Conservation (phyloP, 495 filamentous ascomycete species). For the Penicillium ochrochloron region DNA sequence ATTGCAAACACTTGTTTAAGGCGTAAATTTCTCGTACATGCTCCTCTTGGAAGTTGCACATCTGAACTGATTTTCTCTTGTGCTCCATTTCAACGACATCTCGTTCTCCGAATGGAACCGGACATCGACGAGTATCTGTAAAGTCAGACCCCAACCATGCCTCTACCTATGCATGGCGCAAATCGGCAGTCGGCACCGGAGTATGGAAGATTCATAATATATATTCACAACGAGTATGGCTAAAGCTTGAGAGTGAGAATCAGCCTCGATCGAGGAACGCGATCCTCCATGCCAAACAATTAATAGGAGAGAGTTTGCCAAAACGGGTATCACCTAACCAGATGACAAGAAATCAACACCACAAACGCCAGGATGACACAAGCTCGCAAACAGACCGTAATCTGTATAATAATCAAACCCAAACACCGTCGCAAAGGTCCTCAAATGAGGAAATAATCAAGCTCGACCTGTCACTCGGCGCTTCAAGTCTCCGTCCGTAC, state of each 20-base stretch:
- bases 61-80: no score
- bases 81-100: not conserved
- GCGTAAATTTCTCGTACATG: no score
- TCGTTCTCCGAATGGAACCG: constrained; percentile 21
- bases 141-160: no score
- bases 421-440: not conserved
- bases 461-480: constrained; percentile 15
- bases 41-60: no score
- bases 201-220: constrained; percentile 5
- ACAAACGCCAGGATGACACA: constrained; percentile 6
- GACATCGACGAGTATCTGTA: not conserved
- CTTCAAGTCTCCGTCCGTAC: constrained; percentile 22
- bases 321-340: constrained; percentile 7
- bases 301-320: not conserved
- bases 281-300: not conserved
- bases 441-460: constrained; percentile 12
- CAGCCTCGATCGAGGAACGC: not conserved
- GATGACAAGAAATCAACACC: not conserved
- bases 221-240: constrained; percentile 12
- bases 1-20: no score
- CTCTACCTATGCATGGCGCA: not conserved
- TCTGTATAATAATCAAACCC: not conserved
- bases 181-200: not conserved
- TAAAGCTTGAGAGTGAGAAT: not conserved
- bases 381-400: not conserved